These are phyloP conservation scores for Thermothielavioides terrestris DNA, from an alignment of 495 filamentous ascomycete genomes.

Conservation along the genomic window DNA sequence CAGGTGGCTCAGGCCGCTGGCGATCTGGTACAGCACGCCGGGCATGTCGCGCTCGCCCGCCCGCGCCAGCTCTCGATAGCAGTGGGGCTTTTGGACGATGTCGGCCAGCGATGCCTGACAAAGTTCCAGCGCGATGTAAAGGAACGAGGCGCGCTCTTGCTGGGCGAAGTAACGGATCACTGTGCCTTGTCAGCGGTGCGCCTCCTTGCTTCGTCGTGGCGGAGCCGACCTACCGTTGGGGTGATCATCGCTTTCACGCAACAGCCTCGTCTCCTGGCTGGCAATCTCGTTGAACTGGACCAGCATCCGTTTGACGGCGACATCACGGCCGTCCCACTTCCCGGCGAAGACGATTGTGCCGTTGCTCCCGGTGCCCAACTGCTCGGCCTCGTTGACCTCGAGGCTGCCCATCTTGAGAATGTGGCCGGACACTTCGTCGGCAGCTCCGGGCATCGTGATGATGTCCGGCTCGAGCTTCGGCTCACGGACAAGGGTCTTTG, in stretches of 20 bases:
- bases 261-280: slow-evolving; percentile 78
- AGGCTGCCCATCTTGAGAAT: slow-evolving; percentile 64
- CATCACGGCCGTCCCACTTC: slow-evolving; percentile 81
- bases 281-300: slow-evolving; percentile 93
- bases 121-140: slow-evolving; percentile 95
- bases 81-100: slow-evolving; percentile 59
- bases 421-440: slow-evolving; percentile 48
- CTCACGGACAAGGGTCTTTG: slow-evolving; percentile 38
- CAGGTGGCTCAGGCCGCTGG: slow-evolving; percentile 75
- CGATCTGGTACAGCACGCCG: slow-evolving; percentile 73
- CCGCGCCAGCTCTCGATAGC: slow-evolving; percentile 40
- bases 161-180: slow-evolving; percentile 95
- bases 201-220: background rate
- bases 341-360: slow-evolving; percentile 80
- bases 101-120: slow-evolving; percentile 91
- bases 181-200: slow-evolving; percentile 24
- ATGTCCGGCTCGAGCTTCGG: slow-evolving; percentile 51
- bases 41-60: slow-evolving; percentile 50
- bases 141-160: slow-evolving; percentile 77
- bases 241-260: slow-evolving; percentile 92
- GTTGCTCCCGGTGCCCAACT: slow-evolving; percentile 73
- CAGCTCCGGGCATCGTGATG: slow-evolving; percentile 37
- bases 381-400: slow-evolving; percentile 61
- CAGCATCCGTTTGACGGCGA: slow-evolving; percentile 95
- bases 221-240: slow-evolving; percentile 52